Evolutionary conservation across 768 basidiomycete species (phyloP).

Genomic region (Asterophora parasitica): DNA sequence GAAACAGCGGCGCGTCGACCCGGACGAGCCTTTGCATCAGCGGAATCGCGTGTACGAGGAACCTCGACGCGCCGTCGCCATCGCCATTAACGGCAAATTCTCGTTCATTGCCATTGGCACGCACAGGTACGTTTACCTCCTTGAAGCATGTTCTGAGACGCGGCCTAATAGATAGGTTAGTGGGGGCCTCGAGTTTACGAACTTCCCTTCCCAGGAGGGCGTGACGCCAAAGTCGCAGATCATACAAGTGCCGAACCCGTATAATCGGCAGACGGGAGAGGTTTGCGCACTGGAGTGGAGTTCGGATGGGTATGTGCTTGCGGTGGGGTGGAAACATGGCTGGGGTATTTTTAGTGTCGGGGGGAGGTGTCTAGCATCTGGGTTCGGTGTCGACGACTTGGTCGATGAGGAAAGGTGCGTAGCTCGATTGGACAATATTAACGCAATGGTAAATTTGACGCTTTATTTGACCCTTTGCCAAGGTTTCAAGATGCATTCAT

Average conservation of each 20-base stretch:
- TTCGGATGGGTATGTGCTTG: constrained; percentile 91
- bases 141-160: background rate
- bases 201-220: constrained; percentile 64
- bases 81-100: constrained; percentile 75
- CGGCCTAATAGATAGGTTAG: constrained; percentile 28
- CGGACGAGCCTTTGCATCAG: constrained; percentile 30
- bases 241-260: constrained; percentile 59
- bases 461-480: background rate
- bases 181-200: constrained; percentile 61
- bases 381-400: constrained; percentile 61
- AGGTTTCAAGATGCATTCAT: constrained; percentile 83
- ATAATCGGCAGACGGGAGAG: constrained; percentile 52
- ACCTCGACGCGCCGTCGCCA: constrained; percentile 57
- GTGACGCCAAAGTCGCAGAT: constrained; percentile 53
- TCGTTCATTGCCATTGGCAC: constrained; percentile 82
- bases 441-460: constrained; percentile 2
- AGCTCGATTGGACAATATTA: constrained; percentile 3
- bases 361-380: constrained; percentile 80
- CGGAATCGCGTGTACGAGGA: constrained; percentile 45
- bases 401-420: constrained; percentile 51
- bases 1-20: constrained; percentile 60
- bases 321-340: constrained; percentile 85
- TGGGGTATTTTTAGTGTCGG: constrained; percentile 92
- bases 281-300: constrained; percentile 83
- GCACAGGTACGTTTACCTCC: constrained; percentile 39